Evolutionary conservation across 1,284 basidiomycete genomes (phyloP), one percentile per base, ranked within the genome.

Genomic region (Cutaneotrichosporon sp.): DNA sequence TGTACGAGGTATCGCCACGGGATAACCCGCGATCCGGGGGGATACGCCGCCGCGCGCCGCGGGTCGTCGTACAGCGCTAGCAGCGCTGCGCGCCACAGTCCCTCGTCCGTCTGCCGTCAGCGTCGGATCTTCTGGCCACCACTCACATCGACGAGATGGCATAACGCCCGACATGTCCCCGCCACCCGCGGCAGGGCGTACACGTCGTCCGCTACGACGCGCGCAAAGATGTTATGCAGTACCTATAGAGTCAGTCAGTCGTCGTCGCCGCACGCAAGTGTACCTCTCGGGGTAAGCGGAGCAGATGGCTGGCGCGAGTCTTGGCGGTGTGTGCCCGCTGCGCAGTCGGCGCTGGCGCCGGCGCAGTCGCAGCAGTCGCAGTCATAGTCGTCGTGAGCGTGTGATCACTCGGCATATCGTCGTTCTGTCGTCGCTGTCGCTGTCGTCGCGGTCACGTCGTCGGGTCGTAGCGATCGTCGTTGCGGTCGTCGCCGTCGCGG

Each of bases 41-140:
- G 22, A 45, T 54, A 58, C 1, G 58, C 49, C 2, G 55, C 61
- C 7, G 66, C 58, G 1, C 1, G 1, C n/a, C 62, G 55, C n/a
- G 71, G 68, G 52, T 73, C 65, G 42, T 73, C 69, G 51, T 65
- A 71, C 21, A 56, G 46, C 18, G 54, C 37, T 1, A 66, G 55
- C 34, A 63, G 56, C 14, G 71, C 54, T 45, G 67, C 63, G n/a
- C 67, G 60, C 71, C 71, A 73, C 9, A 73, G 50, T 8, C 65
- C 62, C 46, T 59, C 49, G 45, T 73, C 68, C n/a, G 66, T 60
- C 45, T 67, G 61, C 66, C 22, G 46, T 56, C 46, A 57, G 55
- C 43, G 10, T 30, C 26, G 26, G 10, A 22, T 36, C 21, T 8
- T 36, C 13, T 12, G 8, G 5, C 7, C 14, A 8, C 9, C 5